Conservation (phyloP, 2,329 filamentous ascomycete genomes). For the Aspergillus ibericus region DNA sequence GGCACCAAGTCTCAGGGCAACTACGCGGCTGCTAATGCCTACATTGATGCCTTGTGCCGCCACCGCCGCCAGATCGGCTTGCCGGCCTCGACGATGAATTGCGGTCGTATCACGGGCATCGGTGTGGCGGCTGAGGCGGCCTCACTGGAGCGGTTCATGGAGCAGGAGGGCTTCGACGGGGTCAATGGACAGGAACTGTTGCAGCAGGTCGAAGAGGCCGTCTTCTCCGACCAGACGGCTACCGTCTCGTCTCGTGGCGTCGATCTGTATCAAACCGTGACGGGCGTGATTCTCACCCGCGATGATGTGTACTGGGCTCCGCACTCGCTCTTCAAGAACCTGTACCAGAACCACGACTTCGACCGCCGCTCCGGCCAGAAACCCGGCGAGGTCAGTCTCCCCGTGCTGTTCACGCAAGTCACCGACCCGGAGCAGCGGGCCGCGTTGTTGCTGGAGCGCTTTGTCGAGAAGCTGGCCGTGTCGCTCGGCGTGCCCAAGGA, state of each 20-base stretch:
- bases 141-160: not conserved
- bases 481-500: not conserved
- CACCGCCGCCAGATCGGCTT: not conserved
- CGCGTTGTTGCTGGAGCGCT: not conserved
- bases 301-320: not conserved
- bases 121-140: not conserved
- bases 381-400: not conserved
- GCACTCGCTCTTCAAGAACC: not conserved
- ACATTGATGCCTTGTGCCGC: not conserved
- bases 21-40: not conserved
- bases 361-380: not conserved
- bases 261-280: not conserved
- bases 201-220: conserved; percentile 3
- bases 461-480: not conserved
- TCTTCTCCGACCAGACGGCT: not conserved
- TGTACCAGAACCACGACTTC: not conserved
- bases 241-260: not conserved
- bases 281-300: not conserved
- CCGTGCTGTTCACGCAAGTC: not conserved
- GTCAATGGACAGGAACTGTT: conserved; percentile 6
- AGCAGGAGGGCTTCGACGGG: not conserved
- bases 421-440: not conserved
- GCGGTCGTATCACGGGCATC: not conserved
- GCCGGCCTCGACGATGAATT: not conserved
- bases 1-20: not conserved